Conservation (phyloP, 2,329 filamentous ascomycete genomes). For the Hortaea sp. region DNA sequence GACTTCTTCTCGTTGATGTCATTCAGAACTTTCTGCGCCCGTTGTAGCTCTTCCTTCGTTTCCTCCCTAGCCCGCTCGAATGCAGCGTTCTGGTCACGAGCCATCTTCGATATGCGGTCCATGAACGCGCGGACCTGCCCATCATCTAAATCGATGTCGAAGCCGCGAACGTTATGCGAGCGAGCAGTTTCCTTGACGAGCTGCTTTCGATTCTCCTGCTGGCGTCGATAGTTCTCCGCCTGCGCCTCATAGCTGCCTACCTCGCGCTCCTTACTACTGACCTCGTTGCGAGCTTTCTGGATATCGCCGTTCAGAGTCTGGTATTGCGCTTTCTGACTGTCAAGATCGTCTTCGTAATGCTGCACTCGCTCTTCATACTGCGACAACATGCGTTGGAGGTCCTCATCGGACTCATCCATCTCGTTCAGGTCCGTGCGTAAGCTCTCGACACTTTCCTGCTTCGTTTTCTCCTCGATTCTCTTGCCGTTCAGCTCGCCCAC, state of each 20-base stretch:
- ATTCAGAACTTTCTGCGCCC: conserved; percentile 62
- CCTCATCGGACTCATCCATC: conserved; percentile 66
- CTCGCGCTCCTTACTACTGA: conserved; percentile 45
- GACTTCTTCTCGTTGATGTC: conserved; percentile 66
- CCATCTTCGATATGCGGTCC: conserved; percentile 62
- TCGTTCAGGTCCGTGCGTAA: conserved; percentile 65
- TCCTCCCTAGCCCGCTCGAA: conserved; percentile 66
- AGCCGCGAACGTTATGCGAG: conserved; percentile 71
- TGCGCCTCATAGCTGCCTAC: conserved; percentile 74
- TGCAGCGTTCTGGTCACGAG: conserved; percentile 67
- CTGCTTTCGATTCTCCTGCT: conserved; percentile 59
- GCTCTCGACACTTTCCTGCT: conserved; percentile 60
- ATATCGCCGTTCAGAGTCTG: conserved; percentile 48
- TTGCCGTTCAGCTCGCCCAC: conserved; percentile 69
- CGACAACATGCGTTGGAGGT: conserved; percentile 59
- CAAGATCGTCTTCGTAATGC: conserved; percentile 51
- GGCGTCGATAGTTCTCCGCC: conserved; percentile 75
- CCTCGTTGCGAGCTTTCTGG: conserved; percentile 32
- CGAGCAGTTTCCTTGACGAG: conserved; percentile 71
- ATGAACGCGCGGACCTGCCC: conserved; percentile 66
- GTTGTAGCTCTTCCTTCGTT: conserved; percentile 61
- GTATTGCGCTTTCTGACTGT: conserved; percentile 55
- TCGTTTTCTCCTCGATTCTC: conserved; percentile 60
- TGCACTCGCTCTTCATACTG: conserved; percentile 67
- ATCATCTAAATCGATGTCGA: conserved; percentile 68